These are phyloP conservation scores for Pseudonitzschia pungens DNA, from an alignment of 108 stramenopile species.

Conservation along the genomic window DNA sequence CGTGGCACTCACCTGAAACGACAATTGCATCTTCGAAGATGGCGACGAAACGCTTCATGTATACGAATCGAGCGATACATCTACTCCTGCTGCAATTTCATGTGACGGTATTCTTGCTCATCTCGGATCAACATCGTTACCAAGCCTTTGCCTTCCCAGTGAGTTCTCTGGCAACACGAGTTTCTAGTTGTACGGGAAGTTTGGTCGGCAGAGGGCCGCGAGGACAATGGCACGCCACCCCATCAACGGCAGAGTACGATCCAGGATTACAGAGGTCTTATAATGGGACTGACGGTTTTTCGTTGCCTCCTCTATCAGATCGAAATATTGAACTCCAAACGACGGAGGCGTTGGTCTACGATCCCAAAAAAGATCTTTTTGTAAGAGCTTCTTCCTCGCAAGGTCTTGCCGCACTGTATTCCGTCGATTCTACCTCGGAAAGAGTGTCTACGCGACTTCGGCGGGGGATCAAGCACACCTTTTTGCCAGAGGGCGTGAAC, in stretches of 20 bases:
- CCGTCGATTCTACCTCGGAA: slow-evolving; percentile 5
- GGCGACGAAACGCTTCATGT: background rate
- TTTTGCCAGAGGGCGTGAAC: slow-evolving; percentile 86
- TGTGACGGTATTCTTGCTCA: background rate
- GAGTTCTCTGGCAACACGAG: background rate
- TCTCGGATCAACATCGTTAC: background rate
- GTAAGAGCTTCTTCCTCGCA: slow-evolving; percentile 12
- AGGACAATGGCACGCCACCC: background rate
- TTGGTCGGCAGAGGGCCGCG: background rate
- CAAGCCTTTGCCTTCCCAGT: background rate
- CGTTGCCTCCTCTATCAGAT: slow-evolving; percentile 12
- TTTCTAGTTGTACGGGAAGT: background rate
- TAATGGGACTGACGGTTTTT: background rate
- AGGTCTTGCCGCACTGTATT: slow-evolving; percentile 6
- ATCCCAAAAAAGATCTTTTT: slow-evolving; percentile 24
- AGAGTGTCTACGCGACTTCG: slow-evolving; percentile 5
- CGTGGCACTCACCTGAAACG: background rate
- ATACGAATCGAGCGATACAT: background rate
- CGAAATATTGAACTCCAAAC: slow-evolving; percentile 20
- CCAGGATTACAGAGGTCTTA: background rate
- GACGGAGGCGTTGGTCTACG: slow-evolving; percentile 24
- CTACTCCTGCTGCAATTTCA: slow-evolving; percentile 1
- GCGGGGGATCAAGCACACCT: slow-evolving; percentile 26
- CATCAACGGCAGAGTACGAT: background rate
- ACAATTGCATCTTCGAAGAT: background rate